Base-by-base conservation (phyloP, 257 asterid genomes). In the Verbena officinalis region DNA sequence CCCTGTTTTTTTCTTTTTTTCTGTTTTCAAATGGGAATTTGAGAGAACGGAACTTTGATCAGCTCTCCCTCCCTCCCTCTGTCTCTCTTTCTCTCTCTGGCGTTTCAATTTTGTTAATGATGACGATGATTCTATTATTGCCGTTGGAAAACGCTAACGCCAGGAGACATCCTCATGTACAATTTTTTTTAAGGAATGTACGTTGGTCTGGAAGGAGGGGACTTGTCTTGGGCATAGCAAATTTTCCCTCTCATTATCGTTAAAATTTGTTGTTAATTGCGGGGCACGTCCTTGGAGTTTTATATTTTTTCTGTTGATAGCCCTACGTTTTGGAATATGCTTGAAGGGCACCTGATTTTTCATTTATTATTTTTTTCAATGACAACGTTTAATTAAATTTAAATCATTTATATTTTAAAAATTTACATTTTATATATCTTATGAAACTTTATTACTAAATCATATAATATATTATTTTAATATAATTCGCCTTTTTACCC, bases 71-170 rank as follows among this genome's bases (percentile, higher is more conserved):
- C 70, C 34, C 34, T 39, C 73, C 19, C 72, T 36, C 70, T 56
- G 72, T 51, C 79, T 58, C 65, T 53, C 46, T 15, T 56, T 58
- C 67, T 20, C 73, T 66, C 49, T 73, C 60, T 75, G 67, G 65
- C 27, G 42, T 21, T 73, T 67, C 76, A 62, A 71, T 63, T 73
- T 60, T 68, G 31, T 55, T 33, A 42, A 50, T 57, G 77, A 57
- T 62, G 60, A 16, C 24, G 59, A 61, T 74, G 59, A 74, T 53
- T 62, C 64, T 30, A 40, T 50, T 31, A 69, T 75, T 74, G 81
- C 77, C 79, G 79, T 75, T 75, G 30, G 30, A 63, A 75, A 77
- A 60, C 59, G 39, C 81, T 81, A 75, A 52, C 54, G 67, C 75
- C 83, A 81, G 57, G 36, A 46, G 16, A 7, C 7, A 4, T 15